Evolutionary conservation across 768 basidiomycete genomes (phyloP).

Genomic region (Fistulinella prunicolor): DNA sequence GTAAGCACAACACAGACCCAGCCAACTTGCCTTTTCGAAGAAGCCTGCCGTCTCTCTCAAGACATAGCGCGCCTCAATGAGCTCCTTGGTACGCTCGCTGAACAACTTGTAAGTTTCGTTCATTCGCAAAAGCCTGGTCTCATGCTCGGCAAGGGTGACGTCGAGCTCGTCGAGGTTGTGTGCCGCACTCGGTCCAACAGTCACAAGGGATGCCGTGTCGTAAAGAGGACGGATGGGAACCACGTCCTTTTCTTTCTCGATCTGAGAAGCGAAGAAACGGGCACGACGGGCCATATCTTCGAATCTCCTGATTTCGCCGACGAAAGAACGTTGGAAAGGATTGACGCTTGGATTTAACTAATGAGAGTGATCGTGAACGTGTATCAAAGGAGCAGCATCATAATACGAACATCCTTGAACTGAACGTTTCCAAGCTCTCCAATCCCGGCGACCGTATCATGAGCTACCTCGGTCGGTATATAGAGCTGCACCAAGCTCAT

Average conservation of each 20-base stretch:
- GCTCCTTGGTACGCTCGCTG: slow-evolving; percentile 79
- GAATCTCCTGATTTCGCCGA: slow-evolving; percentile 90
- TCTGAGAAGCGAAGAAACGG: slow-evolving; percentile 84
- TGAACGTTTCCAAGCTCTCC: slow-evolving; percentile 95
- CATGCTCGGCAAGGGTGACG: slow-evolving; percentile 81
- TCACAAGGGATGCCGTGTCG: slow-evolving; percentile 83
- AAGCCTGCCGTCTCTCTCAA: slow-evolving; percentile 94
- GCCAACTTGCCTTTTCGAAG: slow-evolving; percentile 70
- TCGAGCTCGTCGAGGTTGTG: slow-evolving; percentile 94
- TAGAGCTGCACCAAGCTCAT: slow-evolving; percentile 98
- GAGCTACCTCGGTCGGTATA: slow-evolving; percentile 95
- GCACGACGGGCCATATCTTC: slow-evolving; percentile 96
- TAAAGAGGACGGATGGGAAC: slow-evolving; percentile 81
- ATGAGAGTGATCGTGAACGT: slow-evolving; percentile 4
- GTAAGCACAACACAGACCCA: not conserved
- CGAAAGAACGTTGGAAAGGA: slow-evolving; percentile 97
- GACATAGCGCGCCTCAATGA: slow-evolving; percentile 93
- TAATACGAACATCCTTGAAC: slow-evolving; percentile 86
- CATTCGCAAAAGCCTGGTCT: slow-evolving; percentile 82
- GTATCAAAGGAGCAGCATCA: not conserved
- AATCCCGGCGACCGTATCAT: slow-evolving; percentile 93
- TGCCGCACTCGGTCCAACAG: slow-evolving; percentile 88
- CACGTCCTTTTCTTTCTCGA: slow-evolving; percentile 79
- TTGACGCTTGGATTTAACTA: slow-evolving; percentile 94
- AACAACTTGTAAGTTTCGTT: slow-evolving; percentile 89